Evolutionary conservation across 192 early-diverging fungal genomes (phyloP).

Genomic region (Helicostylum pulchrum): DNA sequence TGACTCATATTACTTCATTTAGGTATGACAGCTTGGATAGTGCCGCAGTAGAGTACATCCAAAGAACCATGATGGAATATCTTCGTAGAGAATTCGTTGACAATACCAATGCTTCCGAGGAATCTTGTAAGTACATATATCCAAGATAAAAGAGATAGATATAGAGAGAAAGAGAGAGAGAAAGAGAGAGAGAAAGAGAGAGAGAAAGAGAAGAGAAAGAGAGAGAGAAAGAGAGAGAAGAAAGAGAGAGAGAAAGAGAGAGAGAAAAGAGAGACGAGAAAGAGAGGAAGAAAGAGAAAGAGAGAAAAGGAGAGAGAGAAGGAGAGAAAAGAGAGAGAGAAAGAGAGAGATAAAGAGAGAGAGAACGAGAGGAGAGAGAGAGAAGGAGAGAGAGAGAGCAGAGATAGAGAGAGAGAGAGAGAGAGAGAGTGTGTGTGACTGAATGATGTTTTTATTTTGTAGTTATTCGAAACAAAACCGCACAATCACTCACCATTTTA

Average conservation of each 20-base stretch:
- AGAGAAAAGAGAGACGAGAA: neutral
- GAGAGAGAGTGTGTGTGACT: neutral
- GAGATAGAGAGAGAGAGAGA: neutral
- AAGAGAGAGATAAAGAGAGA: neutral
- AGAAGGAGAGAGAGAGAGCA: neutral
- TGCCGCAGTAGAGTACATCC: constrained; percentile 48
- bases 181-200: neutral
- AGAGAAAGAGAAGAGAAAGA: neutral
- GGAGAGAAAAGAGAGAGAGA: too few relatives aligned
- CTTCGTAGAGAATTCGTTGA: constrained; percentile 56
- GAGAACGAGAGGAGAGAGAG: neutral
- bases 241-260: neutral
- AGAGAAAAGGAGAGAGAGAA: neutral
- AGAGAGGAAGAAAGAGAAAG: neutral
- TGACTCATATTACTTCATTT: neutral
- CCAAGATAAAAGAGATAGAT: too few relatives aligned
- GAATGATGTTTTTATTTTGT: neutral
- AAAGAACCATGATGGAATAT: constrained; percentile 57
- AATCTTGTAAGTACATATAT: constrained; percentile 41
- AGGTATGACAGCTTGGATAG: constrained; percentile 50
- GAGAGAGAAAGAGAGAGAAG: neutral
- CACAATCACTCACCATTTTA: constrained; percentile 75
- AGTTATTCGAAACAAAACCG: constrained; percentile 80
- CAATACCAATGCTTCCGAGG: constrained; percentile 40
- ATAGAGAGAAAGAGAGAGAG: too few relatives aligned